Conservation (phyloP, 208 protist species). For the Trypanosoma conorhini region DNA sequence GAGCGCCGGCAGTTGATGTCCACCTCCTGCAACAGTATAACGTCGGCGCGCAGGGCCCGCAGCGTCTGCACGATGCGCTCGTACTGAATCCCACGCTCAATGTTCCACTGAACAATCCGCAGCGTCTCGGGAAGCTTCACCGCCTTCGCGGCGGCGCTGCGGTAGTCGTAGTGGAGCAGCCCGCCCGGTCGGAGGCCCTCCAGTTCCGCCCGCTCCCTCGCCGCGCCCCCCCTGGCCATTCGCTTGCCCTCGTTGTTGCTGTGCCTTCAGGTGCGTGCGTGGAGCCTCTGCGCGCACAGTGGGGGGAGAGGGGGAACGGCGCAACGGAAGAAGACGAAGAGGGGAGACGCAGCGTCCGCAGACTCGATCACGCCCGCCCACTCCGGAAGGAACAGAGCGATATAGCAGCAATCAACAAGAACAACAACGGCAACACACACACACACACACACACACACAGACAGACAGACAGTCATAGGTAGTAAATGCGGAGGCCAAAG, state of each 20-base stretch:
- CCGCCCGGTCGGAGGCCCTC: constrained; percentile 37
- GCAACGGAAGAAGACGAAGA: neutral
- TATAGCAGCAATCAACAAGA: neutral
- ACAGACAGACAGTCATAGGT: neutral
- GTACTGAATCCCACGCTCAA: constrained; percentile 71
- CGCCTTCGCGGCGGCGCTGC: constrained; percentile 17
- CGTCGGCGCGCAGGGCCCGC: constrained; percentile 50
- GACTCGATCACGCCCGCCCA: too few relatives aligned
- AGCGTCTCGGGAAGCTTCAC: constrained; percentile 47
- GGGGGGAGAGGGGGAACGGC: too few relatives aligned
- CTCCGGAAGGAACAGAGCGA: too few relatives aligned
- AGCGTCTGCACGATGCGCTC: constrained; percentile 57
- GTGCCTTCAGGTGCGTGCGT: too few relatives aligned
- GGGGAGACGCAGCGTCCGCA: too few relatives aligned
- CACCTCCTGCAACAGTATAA: constrained; percentile 80
- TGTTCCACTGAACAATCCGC: constrained; percentile 81
- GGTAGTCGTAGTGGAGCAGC: constrained; percentile 77
- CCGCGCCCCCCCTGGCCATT: neutral
- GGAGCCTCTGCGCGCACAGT: too few relatives aligned
- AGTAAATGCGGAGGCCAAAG: constrained; percentile 12
- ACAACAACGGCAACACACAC: neutral
- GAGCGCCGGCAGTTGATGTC: constrained; percentile 80
- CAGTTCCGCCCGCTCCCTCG: neutral
- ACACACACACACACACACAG: constrained; percentile 15
- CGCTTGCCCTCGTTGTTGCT: neutral